Evolutionary conservation across 306 rosid genomes (phyloP).

Genomic region (Arachis hypogaea): DNA sequence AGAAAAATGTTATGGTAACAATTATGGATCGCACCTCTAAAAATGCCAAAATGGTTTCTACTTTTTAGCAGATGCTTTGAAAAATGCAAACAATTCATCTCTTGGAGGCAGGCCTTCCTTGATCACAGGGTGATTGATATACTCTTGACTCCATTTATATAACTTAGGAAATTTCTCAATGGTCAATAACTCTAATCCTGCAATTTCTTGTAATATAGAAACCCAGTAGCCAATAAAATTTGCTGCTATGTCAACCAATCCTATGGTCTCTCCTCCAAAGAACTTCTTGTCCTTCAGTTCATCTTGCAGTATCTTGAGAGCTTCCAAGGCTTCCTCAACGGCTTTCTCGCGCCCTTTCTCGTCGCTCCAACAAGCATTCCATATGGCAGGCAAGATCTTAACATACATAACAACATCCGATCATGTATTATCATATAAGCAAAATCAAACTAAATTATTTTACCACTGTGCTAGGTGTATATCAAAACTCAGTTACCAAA

Average conservation of each 20-base stretch:
- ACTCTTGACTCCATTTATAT: slow-evolving; percentile 60
- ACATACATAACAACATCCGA: neutral
- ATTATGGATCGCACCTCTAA: slow-evolving; percentile 23
- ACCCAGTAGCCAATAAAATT: slow-evolving; percentile 60
- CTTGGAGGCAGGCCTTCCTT: slow-evolving; percentile 58
- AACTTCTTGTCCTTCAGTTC: slow-evolving; percentile 52
- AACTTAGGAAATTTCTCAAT: slow-evolving; percentile 56
- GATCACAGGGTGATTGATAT: slow-evolving; percentile 46
- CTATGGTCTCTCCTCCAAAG: slow-evolving; percentile 60
- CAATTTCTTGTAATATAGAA: slow-evolving; percentile 50
- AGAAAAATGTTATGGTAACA: slow-evolving; percentile 8
- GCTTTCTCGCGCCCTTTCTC: slow-evolving; percentile 55
- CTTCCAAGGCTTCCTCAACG: slow-evolving; percentile 54
- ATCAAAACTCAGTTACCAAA: too few relatives aligned
- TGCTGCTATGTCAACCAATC: slow-evolving; percentile 56
- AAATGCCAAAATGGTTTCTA: slow-evolving; percentile 7
- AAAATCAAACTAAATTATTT: too few relatives aligned
- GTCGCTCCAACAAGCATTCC: slow-evolving; percentile 54
- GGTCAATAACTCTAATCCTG: slow-evolving; percentile 53
- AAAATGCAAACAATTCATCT: slow-evolving; percentile 48
- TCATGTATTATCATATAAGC: too few relatives aligned
- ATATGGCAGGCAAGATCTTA: slow-evolving; percentile 55
- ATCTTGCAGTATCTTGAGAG: slow-evolving; percentile 49
- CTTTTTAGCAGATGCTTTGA: slow-evolving; percentile 42
- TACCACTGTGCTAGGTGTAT: too few relatives aligned